Base-by-base conservation (phyloP, 108 stramenopile species). In the Stephanodiscus triporus region DNA sequence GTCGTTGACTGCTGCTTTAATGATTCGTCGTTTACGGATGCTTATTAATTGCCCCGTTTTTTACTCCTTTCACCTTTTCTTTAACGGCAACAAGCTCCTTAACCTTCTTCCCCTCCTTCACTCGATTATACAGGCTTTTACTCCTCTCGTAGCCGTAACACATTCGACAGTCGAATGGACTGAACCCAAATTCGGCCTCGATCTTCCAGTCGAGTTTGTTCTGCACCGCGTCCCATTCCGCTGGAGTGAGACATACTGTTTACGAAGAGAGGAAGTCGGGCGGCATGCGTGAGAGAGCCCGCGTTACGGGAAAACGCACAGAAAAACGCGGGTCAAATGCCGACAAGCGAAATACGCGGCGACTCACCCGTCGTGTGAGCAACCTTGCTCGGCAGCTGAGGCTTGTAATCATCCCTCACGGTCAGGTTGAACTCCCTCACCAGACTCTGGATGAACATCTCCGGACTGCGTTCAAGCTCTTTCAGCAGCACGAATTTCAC, bases 141-240 rank as follows among this genome's bases (percentile, higher is more conserved):
- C 69, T 71, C 63, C 36, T 75, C 36, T 60, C 55, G 40, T 81
- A 81, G n/a, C 74, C 80, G 53, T 81, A 75, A 37, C 82, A 83
- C 82, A 79, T 83, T 32, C 78, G 56, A 45, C 82, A 83, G 40
- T 80, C 77, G 43, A 66, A 73, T 57, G 76, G 80, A 47, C 65
- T 66, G 49, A 81, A 81, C 16, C 80, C 80, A 37, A 81, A 81
- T 42, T 77, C 70, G 26, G 71, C 48, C 71, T 81, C 80, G 20
- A 77, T 26, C 27, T 56, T 36, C 80, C 80, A 81, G 54, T 77
- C 80, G 36, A 83, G 68, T 34, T 51, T 63, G 27, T 34, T 38
- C 49, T 83, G 72, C 2, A 77, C 67, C 3, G 73, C 72, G 22
- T 65, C 64, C 82, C 82, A 83, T 53, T 83, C 82, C 10, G 54